phyloP scores from a whole-genome alignment of 805 yeast genomes.

The Diddensiella santjacobensis region DNA sequence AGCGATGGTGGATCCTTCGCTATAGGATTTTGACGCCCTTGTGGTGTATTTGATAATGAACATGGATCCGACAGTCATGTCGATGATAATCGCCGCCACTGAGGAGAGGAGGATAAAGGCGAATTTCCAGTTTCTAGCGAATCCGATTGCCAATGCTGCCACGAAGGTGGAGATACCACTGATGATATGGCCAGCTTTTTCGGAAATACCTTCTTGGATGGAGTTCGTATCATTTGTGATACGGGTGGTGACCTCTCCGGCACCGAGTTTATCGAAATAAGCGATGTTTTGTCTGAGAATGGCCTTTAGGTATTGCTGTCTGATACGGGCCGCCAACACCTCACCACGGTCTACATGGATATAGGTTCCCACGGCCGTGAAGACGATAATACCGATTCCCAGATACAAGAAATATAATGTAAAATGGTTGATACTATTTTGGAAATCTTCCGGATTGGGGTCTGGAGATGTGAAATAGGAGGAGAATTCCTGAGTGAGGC shows the following conservation, averaged over 20 bases:
- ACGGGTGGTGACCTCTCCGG: constrained; percentile 43
- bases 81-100: constrained; percentile 31
- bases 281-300: constrained; percentile 40
- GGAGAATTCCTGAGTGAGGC: constrained; percentile 37
- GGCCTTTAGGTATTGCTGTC: constrained; percentile 36
- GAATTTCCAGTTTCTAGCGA: constrained; percentile 35
- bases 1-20: constrained; percentile 37
- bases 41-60: constrained; percentile 31
- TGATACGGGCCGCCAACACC: constrained; percentile 38
- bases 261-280: constrained; percentile 40
- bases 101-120: constrained; percentile 35
- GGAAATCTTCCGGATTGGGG: constrained; percentile 30
- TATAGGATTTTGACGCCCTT: constrained; percentile 26
- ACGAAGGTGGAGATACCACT: constrained; percentile 39
- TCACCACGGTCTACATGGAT: constrained; percentile 40
- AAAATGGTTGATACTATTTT: constrained; percentile 33
- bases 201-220: constrained; percentile 42
- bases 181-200: constrained; percentile 39
- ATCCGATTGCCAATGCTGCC: constrained; percentile 37
- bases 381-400: constrained; percentile 36
- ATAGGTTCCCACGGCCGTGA: constrained; percentile 34
- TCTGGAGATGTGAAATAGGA: constrained; percentile 28
- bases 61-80: constrained; percentile 31
- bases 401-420: constrained; percentile 40
- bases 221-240: constrained; percentile 40